Percentiles rank a stretch among this genome's conserved stretches.
Conservation (phyloP, 768 basidiomycete genomes). For the Russula ochroleuca region DNA sequence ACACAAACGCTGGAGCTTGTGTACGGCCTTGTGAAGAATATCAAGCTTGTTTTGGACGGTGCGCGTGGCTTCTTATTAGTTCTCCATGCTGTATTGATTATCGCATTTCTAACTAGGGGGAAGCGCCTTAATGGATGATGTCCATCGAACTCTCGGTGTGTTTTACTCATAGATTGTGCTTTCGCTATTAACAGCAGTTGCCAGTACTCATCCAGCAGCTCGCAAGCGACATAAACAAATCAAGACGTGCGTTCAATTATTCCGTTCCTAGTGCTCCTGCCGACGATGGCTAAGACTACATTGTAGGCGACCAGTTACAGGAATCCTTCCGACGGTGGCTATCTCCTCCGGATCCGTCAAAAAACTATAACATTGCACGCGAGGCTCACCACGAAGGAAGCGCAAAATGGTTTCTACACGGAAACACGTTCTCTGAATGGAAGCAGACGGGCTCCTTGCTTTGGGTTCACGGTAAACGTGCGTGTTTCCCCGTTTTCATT, state of each 20-base stretch:
- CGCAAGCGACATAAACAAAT: neutral
- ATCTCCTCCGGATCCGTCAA: neutral
- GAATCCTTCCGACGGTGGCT: neutral
- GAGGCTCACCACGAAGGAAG: too few relatives aligned
- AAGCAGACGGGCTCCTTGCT: too few relatives aligned
- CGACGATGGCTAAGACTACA: too few relatives aligned
- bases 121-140: too few relatives aligned
- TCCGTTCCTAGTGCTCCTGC: too few relatives aligned
- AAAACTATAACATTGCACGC: neutral
- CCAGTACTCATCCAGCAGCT: neutral
- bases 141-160: neutral
- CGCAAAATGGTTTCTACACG: too few relatives aligned
- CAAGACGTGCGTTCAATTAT: neutral
- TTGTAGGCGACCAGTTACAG: neutral
- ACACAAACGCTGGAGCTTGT: neutral
- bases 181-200: neutral
- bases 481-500: neutral
- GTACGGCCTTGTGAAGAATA: neutral
- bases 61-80: too few relatives aligned
- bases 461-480: too few relatives aligned
- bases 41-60: neutral
- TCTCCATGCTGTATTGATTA: too few relatives aligned
- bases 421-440: too few relatives aligned
- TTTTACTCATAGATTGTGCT: neutral
- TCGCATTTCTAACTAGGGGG: too few relatives aligned